Base-by-base conservation (phyloP, 495 filamentous ascomycete genomes). In the Corynascus novoguineensis region DNA sequence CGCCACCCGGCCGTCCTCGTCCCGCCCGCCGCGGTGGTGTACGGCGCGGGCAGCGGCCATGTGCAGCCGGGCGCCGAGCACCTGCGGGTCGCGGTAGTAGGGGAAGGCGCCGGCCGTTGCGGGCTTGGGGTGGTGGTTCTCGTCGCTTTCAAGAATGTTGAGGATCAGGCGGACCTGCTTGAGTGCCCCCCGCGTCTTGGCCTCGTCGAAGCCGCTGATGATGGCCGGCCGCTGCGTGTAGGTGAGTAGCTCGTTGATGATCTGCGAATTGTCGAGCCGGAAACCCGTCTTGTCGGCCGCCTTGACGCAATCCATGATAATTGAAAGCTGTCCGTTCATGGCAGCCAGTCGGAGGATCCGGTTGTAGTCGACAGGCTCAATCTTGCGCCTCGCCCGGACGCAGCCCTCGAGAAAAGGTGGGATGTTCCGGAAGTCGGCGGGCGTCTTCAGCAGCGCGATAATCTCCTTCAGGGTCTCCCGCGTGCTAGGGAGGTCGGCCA, bases 351-450 rank as follows among this genome's bases (percentile, higher is more conserved):
- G 74, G 17, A 80, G 59, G 17, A 83, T 53, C 61, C 73, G 73
- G 57, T 65, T 48, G 63, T 68, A 71, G 12, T 73, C 58, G 10
- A 11, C 0, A 35, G 21, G 1, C 49, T 53, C 27, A 84, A 34
- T 11, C n/a, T 37, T 50, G 14, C 74, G 70, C 21, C 72, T 55
- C 4, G 82, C 68, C 53, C 73, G 71, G 42, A 29, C 60, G 55
- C 40, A 49, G 14, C 84, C 88, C 22, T 76, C 71, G 38, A 90
- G 65, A 21, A 89, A 68, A 3, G 73, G 75, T 2, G 74, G 67
- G 34, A 90, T 67, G 71, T 84, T 86, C 19, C 75, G 67, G 70
- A 78, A 86, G 69, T 90, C 84, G n/a, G 71, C 71, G 25, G 63
- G 64, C 3, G 73, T 73, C 25, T 77, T 63, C 79, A 90, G 87